Conservation (phyloP, 1,284 basidiomycete species). For the Cutaneotrichosporon sp. region DNA sequence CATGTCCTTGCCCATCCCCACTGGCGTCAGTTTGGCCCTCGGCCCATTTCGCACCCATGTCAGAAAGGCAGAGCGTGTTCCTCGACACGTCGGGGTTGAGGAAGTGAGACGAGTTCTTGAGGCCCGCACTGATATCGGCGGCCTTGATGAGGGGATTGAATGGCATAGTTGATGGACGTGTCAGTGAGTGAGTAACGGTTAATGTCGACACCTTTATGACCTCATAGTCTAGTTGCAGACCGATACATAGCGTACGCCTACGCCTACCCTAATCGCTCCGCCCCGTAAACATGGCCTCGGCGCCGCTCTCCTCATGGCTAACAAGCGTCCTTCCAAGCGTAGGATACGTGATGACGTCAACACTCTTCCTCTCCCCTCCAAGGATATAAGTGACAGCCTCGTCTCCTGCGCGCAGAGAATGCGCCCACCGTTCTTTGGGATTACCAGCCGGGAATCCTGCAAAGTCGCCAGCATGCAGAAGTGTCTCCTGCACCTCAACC, state of each 20-base stretch:
- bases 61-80: slow-evolving; percentile 21
- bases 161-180: not conserved
- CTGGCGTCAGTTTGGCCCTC: slow-evolving; percentile 7
- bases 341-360: slow-evolving; percentile 25
- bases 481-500: slow-evolving; percentile 12
- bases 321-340: slow-evolving; percentile 24
- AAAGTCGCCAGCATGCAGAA: slow-evolving; percentile 23
- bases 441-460: slow-evolving; percentile 26
- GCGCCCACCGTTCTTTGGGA: slow-evolving; percentile 21
- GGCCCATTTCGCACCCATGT: slow-evolving; percentile 22
- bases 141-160: slow-evolving; percentile 25
- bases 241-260: not conserved
- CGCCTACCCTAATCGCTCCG: slow-evolving; percentile 3
- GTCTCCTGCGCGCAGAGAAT: slow-evolving; percentile 16
- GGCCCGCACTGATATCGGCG: slow-evolving; percentile 20
- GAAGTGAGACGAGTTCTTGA: slow-evolving; percentile 18
- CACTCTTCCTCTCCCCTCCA: slow-evolving; percentile 19
- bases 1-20: slow-evolving; percentile 11
- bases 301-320: slow-evolving; percentile 17
- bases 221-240: too few species aligned
- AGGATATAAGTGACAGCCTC: slow-evolving; percentile 19
- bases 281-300: slow-evolving; percentile 21
- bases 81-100: slow-evolving; percentile 23
- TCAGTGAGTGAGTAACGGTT: not conserved
- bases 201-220: too few species aligned